A percentile compares a stretch with the other conserved stretches of the same genome.
phyloP scores from a whole-genome alignment of 805 yeast genomes.

The Ogataea pignaliae region DNA sequence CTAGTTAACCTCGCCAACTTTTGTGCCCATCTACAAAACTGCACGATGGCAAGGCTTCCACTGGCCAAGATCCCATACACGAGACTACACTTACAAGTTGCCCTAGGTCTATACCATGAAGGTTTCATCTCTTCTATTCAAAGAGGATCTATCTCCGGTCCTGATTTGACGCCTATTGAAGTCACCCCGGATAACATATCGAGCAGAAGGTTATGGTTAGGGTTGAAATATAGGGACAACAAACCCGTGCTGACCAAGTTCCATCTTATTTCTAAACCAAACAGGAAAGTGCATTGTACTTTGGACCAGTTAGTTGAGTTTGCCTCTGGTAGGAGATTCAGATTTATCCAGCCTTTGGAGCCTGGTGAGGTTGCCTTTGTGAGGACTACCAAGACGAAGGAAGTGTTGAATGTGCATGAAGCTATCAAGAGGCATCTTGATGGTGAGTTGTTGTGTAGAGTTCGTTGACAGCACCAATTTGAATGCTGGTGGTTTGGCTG shows the following conservation, averaged over 20 bases:
- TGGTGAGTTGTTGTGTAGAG: conserved; percentile 82
- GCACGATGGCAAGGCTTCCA: conserved; percentile 67
- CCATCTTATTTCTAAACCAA: conserved; percentile 79
- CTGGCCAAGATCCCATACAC: conserved; percentile 80
- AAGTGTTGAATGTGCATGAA: conserved; percentile 71
- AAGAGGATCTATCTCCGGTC: conserved; percentile 80
- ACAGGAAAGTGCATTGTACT: conserved; percentile 62
- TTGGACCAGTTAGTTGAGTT: conserved; percentile 63
- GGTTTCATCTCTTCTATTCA: conserved; percentile 84
- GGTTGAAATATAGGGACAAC: conserved; percentile 80
- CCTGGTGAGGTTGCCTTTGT: conserved; percentile 88
- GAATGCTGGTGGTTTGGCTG: not conserved
- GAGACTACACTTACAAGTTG: conserved; percentile 75
- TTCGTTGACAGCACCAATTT: conserved; percentile 20
- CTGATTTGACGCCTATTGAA: conserved; percentile 70
- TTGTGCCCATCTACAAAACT: conserved; percentile 87
- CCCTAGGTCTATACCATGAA: conserved; percentile 80
- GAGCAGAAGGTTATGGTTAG: conserved; percentile 86
- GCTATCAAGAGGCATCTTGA: conserved; percentile 69
- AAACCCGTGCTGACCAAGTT: conserved; percentile 71
- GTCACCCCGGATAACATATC: conserved; percentile 84
- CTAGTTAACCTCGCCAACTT: conserved; percentile 77
- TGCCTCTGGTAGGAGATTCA: conserved; percentile 70
- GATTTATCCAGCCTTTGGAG: conserved; percentile 73
- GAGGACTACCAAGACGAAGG: conserved; percentile 40